phyloP scores from a whole-genome alignment of 805 yeast species.

The Saccharomycopsis schoenii region DNA sequence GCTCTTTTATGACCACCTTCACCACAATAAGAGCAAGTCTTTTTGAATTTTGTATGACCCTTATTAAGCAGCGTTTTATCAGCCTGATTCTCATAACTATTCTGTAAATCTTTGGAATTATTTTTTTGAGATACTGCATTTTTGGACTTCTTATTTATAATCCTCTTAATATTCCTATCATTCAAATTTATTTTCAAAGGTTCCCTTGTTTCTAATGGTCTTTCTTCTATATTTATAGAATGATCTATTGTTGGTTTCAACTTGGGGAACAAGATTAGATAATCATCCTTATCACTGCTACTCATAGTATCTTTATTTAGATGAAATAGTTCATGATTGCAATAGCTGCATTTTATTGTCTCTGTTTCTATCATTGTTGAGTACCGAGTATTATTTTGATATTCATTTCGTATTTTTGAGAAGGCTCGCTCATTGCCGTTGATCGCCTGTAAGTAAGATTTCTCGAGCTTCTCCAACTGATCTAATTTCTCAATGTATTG shows the following conservation, averaged over 20 bases:
- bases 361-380: neutral
- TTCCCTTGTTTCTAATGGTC: neutral
- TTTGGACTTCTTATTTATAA: neutral
- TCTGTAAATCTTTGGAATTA: slow-evolving; percentile 10
- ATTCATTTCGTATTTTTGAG: neutral
- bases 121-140: slow-evolving; percentile 5
- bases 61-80: neutral
- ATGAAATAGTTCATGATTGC: neutral
- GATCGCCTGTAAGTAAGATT: slow-evolving; percentile 7
- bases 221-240: neutral
- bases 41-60: slow-evolving; percentile 14
- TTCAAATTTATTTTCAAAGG: neutral
- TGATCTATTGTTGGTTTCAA: neutral
- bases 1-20: slow-evolving; percentile 29
- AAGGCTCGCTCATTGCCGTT: neutral
- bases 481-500: slow-evolving; percentile 20
- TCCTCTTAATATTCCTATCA: neutral
- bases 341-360: neutral
- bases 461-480: slow-evolving; percentile 20
- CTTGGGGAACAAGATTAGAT: slow-evolving; percentile 7
- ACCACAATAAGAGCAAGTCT: slow-evolving; percentile 27
- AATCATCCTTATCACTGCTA: neutral
- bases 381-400: neutral
- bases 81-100: neutral
- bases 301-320: neutral